Conservation (phyloP, 495 filamentous ascomycete genomes). For the Podospora didyma region DNA sequence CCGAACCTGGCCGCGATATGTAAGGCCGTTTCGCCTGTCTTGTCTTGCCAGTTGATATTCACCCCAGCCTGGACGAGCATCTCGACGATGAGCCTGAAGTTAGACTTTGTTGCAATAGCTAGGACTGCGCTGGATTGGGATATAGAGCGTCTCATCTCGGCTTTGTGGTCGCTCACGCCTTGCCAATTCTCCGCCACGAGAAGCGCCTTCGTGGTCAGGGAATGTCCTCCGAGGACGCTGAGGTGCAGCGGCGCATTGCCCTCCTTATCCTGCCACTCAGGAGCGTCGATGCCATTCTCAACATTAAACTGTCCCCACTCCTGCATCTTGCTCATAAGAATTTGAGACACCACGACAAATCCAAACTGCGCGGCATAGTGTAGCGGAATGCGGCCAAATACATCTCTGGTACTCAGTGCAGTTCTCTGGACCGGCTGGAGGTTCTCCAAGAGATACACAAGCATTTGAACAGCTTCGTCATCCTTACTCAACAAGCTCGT, state of each 20-base stretch:
- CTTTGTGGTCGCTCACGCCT: conserved; percentile 53
- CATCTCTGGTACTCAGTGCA: conserved; percentile 67
- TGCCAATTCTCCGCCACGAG: conserved; percentile 75
- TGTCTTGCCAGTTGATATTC: conserved; percentile 90
- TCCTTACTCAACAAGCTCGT: conserved; percentile 59
- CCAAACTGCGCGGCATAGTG: conserved; percentile 97
- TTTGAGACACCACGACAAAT: conserved; percentile 77
- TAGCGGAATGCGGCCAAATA: conserved; percentile 79
- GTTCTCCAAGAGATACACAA: conserved; percentile 67
- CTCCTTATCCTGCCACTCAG: conserved; percentile 86
- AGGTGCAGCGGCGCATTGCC: conserved; percentile 89
- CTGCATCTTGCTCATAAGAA: conserved; percentile 85
- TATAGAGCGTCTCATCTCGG: conserved; percentile 60
- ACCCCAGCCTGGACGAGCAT: conserved; percentile 87
- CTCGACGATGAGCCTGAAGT: conserved; percentile 76
- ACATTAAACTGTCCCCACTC: conserved; percentile 85
- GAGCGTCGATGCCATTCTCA: conserved; percentile 76
- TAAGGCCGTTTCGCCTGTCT: conserved; percentile 86
- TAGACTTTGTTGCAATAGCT: conserved; percentile 78
- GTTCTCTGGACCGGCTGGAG: conserved; percentile 64
- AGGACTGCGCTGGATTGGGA: conserved; percentile 87
- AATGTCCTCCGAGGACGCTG: conserved; percentile 86
- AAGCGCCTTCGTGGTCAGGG: conserved; percentile 74
- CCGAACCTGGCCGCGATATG: conserved; percentile 90
- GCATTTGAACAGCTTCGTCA: conserved; percentile 70